These are phyloP conservation scores for Ceriops zippeliana DNA, from an alignment of 345 rosid species.

Conservation along the genomic window DNA sequence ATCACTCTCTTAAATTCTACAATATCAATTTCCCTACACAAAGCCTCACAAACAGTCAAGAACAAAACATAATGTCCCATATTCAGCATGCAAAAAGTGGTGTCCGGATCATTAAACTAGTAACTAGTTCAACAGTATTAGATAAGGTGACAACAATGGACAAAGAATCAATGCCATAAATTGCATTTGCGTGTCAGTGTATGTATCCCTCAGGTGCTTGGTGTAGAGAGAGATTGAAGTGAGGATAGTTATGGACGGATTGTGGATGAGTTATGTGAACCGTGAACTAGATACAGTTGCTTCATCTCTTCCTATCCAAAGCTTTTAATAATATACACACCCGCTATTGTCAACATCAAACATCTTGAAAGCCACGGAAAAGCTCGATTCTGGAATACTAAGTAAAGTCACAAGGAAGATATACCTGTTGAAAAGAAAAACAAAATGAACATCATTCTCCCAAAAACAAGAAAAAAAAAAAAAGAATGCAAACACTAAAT, in stretches of 20 bases:
- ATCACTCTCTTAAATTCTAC: constrained; percentile 92
- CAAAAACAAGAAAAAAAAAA: neutral
- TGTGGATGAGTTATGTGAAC: no score
- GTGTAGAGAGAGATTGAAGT: no score
- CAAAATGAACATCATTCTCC: constrained; percentile 6
- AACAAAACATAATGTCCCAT: neutral
- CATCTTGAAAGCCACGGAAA: constrained; percentile 84
- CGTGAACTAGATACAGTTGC: neutral
- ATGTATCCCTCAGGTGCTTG: no score
- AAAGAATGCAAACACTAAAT: no score
- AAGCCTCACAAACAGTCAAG: constrained; percentile 11
- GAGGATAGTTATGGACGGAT: no score
- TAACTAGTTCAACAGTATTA: neutral
- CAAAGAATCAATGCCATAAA: neutral
- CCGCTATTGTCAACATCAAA: constrained; percentile 76
- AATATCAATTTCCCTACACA: constrained; percentile 66
- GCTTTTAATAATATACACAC: constrained; percentile 39
- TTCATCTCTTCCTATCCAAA: no score
- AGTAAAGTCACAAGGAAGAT: constrained; percentile 89
- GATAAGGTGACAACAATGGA: neutral
- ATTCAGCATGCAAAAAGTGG: neutral
- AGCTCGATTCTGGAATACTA: constrained; percentile 85
- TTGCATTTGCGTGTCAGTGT: no score
- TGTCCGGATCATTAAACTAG: neutral
- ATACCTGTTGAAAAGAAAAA: constrained; percentile 50